Conservation (phyloP, 139 green algal species). For the Chlamydomonas incerta region DNA sequence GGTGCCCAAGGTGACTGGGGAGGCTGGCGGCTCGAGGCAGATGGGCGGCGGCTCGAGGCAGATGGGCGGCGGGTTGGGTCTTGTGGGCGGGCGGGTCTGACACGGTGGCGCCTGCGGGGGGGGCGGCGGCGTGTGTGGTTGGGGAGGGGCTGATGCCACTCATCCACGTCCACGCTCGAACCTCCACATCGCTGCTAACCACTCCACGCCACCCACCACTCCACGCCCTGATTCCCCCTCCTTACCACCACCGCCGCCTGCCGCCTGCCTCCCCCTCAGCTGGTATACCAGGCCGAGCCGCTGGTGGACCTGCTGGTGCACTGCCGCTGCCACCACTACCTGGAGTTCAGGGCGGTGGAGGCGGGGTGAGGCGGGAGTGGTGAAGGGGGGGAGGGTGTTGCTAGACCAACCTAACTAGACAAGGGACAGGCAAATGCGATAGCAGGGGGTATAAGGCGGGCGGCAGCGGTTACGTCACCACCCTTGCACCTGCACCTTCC, state of each 20-base stretch:
- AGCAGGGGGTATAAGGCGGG: too few species aligned
- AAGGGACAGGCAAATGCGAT: too few species aligned
- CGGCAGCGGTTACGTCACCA: neutral
- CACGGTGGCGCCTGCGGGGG: too few species aligned
- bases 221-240: neutral
- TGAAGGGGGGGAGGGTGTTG: neutral
- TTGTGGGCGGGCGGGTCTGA: too few species aligned
- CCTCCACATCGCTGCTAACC: neutral
- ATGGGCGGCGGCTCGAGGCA: too few species aligned
- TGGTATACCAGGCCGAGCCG: constrained; percentile 78
- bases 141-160: too few species aligned
- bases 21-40: too few species aligned
- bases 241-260: neutral
- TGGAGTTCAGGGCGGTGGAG: constrained; percentile 90
- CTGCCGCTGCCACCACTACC: constrained; percentile 83
- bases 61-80: too few species aligned
- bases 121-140: too few species aligned
- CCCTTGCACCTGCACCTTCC: too few species aligned
- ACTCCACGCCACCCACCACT: neutral
- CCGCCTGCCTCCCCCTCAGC: constrained; percentile 50
- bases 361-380: neutral
- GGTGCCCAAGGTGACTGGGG: constrained; percentile 65
- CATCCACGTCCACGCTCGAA: too few species aligned
- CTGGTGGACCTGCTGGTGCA: constrained; percentile 82
- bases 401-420: neutral